A percentile compares a stretch with the other conserved stretches of the same genome.
Conservation (phyloP, 2,329 filamentous ascomycete species). For the Aureobasidium subglaciale region DNA sequence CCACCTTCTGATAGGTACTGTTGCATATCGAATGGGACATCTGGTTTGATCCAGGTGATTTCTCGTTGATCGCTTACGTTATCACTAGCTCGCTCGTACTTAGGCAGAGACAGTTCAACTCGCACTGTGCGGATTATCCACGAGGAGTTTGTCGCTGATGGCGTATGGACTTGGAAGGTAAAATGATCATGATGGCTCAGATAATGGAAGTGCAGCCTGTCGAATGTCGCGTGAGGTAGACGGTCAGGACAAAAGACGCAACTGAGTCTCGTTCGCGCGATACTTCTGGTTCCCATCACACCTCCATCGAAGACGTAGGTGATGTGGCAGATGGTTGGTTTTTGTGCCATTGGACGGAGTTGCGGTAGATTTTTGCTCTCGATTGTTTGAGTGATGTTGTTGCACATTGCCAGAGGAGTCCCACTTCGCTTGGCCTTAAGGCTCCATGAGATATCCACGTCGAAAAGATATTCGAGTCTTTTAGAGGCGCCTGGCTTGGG, state of each 20-base stretch:
- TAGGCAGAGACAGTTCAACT: conserved; percentile 17
- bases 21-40: conserved; percentile 29
- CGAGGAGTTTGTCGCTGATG: neutral
- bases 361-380: conserved; percentile 21
- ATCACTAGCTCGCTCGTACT: conserved; percentile 24
- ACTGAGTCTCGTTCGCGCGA: conserved; percentile 17
- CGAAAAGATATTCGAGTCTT: conserved; percentile 23
- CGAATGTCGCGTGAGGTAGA: conserved; percentile 21
- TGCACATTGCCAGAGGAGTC: conserved; percentile 3
- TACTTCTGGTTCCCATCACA: conserved; percentile 1
- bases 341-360: conserved; percentile 15
- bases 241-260: conserved; percentile 23
- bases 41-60: conserved; percentile 29
- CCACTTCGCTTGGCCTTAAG: conserved; percentile 7
- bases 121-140: conserved; percentile 2
- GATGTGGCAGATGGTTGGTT: conserved; percentile 2
- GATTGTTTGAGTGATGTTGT: neutral
- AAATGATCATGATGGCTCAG: conserved; percentile 31
- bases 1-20: conserved; percentile 30
- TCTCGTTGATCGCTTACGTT: conserved; percentile 24
- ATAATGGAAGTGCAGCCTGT: conserved; percentile 30
- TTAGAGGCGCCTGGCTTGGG: neutral
- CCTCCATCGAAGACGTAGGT: conserved; percentile 16
- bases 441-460: conserved; percentile 18
- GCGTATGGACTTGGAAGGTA: conserved; percentile 22